Evolutionary conservation across 257 asterid species (phyloP), one percentile per base, ranked within the genome.

Genomic region (Salvia hispanica): DNA sequence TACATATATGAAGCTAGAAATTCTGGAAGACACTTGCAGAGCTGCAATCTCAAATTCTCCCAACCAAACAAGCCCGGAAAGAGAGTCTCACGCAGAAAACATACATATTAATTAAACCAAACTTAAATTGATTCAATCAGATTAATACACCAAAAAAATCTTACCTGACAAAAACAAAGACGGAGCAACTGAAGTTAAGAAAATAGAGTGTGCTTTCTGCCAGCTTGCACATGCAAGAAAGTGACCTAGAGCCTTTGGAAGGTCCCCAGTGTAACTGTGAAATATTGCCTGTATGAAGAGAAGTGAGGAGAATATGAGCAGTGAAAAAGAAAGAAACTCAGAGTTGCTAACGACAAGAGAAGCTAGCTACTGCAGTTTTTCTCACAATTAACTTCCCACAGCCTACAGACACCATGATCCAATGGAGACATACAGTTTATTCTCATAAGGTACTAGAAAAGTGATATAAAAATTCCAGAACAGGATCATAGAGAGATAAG

Each of bases 121-220:
- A 53, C 62, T 15, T 21, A 52, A 33, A 66, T 43, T 40, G 52
- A 60, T 42, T 15, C 36, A 67, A 44, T 56, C 65, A 51, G 53
- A 69, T 51, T 40, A 58, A 52, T 31, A 47, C 45, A 15, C 62
- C 21, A 64, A 57, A 66, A 60, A 73, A 62, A 25, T 33, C 66
- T 50, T 76, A 88, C 97, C 95, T 67, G 97, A 85, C 81, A 89
- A 80, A 77, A 80, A 91, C 77, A 89, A 86, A 64, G 95, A 80
- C 75, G 84, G 95, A 62, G 96, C 93, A 81, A 86, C 92, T 45
- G 91, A 78, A 72, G 90, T 85, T 75, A 85, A 68, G 80, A 94
- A 94, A 79, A 88, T 74, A 43, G 90, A 80, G 78, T 94, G 99
- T 31, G 99, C 95, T 76, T 78, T 94, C 78, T 91, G 99, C 97